Percentiles rank a stretch among this genome's conserved stretches.
Conservation (phyloP, 2,329 filamentous ascomycete species). For the Coccinonectria pachysandricola region DNA sequence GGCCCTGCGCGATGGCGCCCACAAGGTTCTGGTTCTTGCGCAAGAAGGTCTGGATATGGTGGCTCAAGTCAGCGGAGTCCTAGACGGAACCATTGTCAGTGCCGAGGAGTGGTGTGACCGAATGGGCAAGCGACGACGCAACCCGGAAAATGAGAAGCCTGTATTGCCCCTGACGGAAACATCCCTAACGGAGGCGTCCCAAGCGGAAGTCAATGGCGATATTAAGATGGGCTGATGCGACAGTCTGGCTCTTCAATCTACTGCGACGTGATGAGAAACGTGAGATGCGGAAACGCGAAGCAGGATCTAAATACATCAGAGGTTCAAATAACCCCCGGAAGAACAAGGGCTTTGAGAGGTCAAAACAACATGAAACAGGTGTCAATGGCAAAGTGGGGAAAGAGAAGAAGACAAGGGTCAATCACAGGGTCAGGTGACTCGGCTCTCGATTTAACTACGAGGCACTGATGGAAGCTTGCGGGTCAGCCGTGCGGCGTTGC, state of each 20-base stretch:
- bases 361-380: too few relatives aligned
- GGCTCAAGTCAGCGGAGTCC: conserved; percentile 74
- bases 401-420: too few relatives aligned
- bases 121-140: conserved; percentile 40
- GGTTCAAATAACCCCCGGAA: too few relatives aligned
- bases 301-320: too few relatives aligned
- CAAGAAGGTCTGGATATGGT: conserved; percentile 93
- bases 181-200: too few relatives aligned
- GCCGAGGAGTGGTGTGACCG: conserved; percentile 87
- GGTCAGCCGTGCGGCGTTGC: too few relatives aligned
- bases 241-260: not conserved
- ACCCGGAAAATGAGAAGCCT: conserved; percentile 19
- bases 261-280: not conserved
- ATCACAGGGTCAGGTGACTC: too few relatives aligned
- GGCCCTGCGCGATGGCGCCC: conserved; percentile 45
- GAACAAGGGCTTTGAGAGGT: too few relatives aligned
- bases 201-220: conserved; percentile 17
- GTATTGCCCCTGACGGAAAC: too few relatives aligned
- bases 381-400: too few relatives aligned
- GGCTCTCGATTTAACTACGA: too few relatives aligned
- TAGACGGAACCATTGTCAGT: conserved; percentile 81
- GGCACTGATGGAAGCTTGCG: too few relatives aligned
- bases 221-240: conserved; percentile 18
- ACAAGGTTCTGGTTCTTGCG: conserved; percentile 74
- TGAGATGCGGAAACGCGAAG: conserved; percentile 1